phyloP scores from a whole-genome alignment of 2,329 filamentous ascomycete genomes.

The Paraphaeosphaeria sporulosa region DNA sequence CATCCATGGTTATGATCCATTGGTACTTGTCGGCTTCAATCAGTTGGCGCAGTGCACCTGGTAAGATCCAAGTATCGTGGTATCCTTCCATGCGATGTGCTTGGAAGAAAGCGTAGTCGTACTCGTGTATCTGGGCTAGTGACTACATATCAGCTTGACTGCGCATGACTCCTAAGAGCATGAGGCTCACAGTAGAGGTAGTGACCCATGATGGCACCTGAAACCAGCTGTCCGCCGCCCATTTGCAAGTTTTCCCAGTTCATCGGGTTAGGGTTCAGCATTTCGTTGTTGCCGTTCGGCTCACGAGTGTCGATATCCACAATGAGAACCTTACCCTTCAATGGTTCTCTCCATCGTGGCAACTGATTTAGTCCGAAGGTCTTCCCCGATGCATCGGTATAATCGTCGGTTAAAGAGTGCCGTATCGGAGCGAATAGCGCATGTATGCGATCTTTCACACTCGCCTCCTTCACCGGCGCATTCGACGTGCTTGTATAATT shows the following conservation, averaged over 20 bases:
- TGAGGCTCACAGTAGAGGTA: conserved; percentile 47
- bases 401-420: conserved; percentile 5
- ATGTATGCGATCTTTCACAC: conserved; percentile 3
- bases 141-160: not conserved
- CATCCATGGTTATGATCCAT: conserved; percentile 56
- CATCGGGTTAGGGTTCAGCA: conserved; percentile 30
- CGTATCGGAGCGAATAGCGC: conserved; percentile 10
- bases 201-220: conserved; percentile 51
- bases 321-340: conserved; percentile 38
- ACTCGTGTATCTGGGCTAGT: conserved; percentile 51
- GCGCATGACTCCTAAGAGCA: not conserved
- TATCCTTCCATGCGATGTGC: conserved; percentile 40
- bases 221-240: conserved; percentile 39
- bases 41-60: conserved; percentile 50
- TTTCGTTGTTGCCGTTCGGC: conserved; percentile 27
- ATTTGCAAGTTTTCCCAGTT: conserved; percentile 32
- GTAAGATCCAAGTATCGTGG: conserved; percentile 53
- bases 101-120: conserved; percentile 52
- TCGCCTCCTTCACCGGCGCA: not conserved
- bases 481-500: not conserved
- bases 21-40: conserved; percentile 47
- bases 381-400: conserved; percentile 11
- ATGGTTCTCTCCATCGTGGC: conserved; percentile 30
- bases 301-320: conserved; percentile 43
- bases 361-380: conserved; percentile 1